Percentiles rank a stretch among this genome's conserved stretches.
These are phyloP conservation scores for Phytopythium chamaehyphon DNA, from an alignment of 352 stramenopile species.

Conservation along the genomic window DNA sequence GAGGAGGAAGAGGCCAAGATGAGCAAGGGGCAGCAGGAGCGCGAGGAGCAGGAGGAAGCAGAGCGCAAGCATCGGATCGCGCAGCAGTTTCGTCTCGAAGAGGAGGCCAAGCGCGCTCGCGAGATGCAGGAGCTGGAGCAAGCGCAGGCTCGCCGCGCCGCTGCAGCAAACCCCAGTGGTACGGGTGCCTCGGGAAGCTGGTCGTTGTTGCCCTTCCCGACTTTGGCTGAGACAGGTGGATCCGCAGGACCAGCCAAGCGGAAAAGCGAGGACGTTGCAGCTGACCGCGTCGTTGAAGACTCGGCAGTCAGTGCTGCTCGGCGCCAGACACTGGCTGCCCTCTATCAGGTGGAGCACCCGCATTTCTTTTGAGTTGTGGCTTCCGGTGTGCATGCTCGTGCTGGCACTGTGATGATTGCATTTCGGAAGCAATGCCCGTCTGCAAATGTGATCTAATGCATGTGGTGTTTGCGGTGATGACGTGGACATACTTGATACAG, in stretches of 20 bases:
- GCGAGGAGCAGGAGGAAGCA: slow-evolving; percentile 31
- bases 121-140: slow-evolving; percentile 41
- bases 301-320: slow-evolving; percentile 44
- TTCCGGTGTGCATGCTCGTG: too few species aligned
- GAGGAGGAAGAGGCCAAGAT: slow-evolving; percentile 22
- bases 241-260: slow-evolving; percentile 32
- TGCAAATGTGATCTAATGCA: slow-evolving; percentile 18
- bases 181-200: slow-evolving; percentile 19
- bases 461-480: not conserved
- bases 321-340: slow-evolving; percentile 47
- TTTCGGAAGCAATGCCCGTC: too few species aligned
- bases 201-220: not conserved
- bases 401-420: too few species aligned
- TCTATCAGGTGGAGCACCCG: slow-evolving; percentile 74
- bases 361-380: slow-evolving; percentile 24
- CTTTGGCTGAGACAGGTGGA: not conserved
- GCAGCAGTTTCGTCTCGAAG: slow-evolving; percentile 65
- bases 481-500: slow-evolving; percentile 15
- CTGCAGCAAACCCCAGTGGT: slow-evolving; percentile 8
- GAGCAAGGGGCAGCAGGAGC: slow-evolving; percentile 17
- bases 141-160: slow-evolving; percentile 10
- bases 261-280: slow-evolving; percentile 31
- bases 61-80: slow-evolving; percentile 43
- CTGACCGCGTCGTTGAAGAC: slow-evolving; percentile 18
- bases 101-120: slow-evolving; percentile 50